Conservation (phyloP, 495 filamentous ascomycete species). For the Lindgomyces ingoldianus region DNA sequence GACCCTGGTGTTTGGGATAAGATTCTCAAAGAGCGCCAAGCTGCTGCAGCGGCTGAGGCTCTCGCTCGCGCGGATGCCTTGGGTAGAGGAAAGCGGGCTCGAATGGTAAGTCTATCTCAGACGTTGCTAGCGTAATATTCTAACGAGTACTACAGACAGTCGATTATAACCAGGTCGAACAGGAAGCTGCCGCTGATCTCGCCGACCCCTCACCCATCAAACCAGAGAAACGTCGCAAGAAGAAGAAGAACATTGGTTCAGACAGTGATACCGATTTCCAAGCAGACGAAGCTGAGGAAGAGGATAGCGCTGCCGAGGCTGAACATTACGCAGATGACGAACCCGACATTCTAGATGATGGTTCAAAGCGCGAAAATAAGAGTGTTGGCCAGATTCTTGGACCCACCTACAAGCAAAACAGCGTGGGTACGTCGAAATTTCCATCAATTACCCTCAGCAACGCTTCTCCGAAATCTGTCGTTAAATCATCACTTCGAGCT, state of each 20-base stretch:
- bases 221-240: slow-evolving; percentile 43
- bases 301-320: slow-evolving; percentile 41
- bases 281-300: slow-evolving; percentile 42
- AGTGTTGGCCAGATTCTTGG: not conserved
- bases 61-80: slow-evolving; percentile 65
- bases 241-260: slow-evolving; percentile 36
- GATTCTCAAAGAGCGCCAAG: slow-evolving; percentile 80
- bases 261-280: slow-evolving; percentile 59
- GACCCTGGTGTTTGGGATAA: slow-evolving; percentile 81
- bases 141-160: slow-evolving; percentile 10
- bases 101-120: slow-evolving; percentile 52
- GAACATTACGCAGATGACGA: slow-evolving; percentile 41
- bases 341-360: slow-evolving; percentile 18
- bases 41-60: slow-evolving; percentile 67
- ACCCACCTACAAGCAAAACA: slow-evolving; percentile 6
- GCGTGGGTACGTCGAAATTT: slow-evolving; percentile 12
- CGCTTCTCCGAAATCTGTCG: too few relatives aligned
- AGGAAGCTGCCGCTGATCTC: slow-evolving; percentile 27
- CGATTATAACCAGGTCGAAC: slow-evolving; percentile 19
- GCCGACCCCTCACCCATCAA: slow-evolving; percentile 13
- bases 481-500: too few relatives aligned
- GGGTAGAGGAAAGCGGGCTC: slow-evolving; percentile 76
- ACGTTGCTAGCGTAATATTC: slow-evolving; percentile 1
- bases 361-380: not conserved
- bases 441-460: not conserved